phyloP scores from a whole-genome alignment of 2,329 filamentous ascomycete genomes.

The Thielaviopsis euricoi region DNA sequence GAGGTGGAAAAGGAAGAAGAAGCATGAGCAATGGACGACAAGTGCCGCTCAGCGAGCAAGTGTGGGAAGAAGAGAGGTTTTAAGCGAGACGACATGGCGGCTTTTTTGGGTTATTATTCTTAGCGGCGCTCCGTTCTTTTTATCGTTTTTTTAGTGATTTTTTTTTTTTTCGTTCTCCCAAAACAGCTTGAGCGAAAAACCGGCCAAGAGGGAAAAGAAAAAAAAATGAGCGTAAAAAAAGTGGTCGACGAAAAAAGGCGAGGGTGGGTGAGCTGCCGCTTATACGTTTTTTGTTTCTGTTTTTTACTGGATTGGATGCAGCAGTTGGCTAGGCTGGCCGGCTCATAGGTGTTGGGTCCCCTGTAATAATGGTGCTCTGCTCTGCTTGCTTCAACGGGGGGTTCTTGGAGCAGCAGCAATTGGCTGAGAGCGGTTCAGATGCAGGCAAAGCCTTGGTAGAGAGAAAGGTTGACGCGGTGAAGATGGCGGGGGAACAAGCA shows the following conservation, averaged over 20 bases:
- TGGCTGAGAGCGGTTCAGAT: too few species aligned
- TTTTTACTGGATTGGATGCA: background rate
- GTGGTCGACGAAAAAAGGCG: background rate
- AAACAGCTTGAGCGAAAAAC: background rate
- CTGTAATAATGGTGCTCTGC: background rate
- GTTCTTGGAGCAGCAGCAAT: too few species aligned
- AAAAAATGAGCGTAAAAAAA: background rate
- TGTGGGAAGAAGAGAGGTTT: slow-evolving; percentile 37
- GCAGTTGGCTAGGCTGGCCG: background rate
- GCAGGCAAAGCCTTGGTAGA: too few species aligned
- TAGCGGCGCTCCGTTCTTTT: background rate
- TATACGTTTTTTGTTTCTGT: background rate
- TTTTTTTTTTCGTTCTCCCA: background rate
- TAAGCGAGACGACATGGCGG: slow-evolving; percentile 30
- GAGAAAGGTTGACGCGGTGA: too few species aligned
- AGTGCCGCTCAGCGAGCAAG: slow-evolving; percentile 32
- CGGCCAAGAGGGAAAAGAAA: background rate
- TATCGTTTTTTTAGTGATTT: background rate
- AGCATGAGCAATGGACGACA: background rate
- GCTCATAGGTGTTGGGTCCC: background rate
- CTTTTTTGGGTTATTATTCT: slow-evolving; percentile 1
- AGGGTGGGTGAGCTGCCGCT: too few species aligned
- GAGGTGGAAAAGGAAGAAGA: background rate
- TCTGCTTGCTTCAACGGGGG: too few species aligned
- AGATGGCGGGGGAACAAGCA: too few species aligned